A percentile compares a stretch with the other conserved stretches of the same genome.
phyloP scores from a whole-genome alignment of 257 asterid species.

The Coffea canephora region DNA sequence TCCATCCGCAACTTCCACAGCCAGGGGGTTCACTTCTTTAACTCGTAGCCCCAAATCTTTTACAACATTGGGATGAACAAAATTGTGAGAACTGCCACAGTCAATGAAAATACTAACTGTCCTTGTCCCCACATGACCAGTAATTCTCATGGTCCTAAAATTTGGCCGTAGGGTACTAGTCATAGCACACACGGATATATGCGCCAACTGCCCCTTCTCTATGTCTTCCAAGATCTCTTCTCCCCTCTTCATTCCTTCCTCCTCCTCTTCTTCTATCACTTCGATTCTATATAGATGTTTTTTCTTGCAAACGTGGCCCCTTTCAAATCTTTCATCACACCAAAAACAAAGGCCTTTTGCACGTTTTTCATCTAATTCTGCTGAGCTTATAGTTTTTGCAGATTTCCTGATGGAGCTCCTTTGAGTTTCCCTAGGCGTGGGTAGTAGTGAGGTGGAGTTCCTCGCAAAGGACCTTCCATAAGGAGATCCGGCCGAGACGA shows the following conservation, averaged over 20 bases:
- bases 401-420: no score
- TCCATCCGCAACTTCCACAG: neutral
- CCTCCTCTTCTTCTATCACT: no score
- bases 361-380: neutral
- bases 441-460: no score
- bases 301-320: neutral
- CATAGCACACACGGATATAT: neutral
- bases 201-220: neutral
- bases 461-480: no score
- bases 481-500: no score
- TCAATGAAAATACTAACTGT: neutral
- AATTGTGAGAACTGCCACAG: neutral
- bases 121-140: neutral
- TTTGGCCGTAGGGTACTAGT: neutral
- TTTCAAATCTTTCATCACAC: neutral
- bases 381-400: no score
- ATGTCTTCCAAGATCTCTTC: no score
- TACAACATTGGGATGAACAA: neutral
- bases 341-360: neutral
- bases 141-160: neutral
- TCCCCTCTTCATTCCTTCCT: neutral
- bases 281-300: neutral
- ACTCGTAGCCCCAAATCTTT: neutral
- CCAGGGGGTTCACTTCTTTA: neutral
- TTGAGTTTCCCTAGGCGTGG: no score